Percentiles rank a stretch among this genome's conserved stretches.
Evolutionary conservation across 169 alveolate genomes (phyloP).

Genomic region (Plasmodium gallinaceum): DNA sequence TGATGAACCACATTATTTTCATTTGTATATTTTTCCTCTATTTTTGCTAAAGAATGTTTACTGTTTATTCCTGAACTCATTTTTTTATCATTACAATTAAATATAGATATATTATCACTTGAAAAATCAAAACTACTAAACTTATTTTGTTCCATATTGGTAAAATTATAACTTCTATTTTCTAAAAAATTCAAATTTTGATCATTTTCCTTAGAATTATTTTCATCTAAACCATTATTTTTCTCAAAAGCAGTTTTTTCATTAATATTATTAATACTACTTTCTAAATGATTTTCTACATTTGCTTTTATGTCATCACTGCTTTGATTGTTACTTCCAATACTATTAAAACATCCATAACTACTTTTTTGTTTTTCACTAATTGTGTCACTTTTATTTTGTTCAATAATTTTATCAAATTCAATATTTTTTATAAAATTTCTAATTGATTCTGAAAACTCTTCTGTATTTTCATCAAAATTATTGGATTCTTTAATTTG

Average conservation of each 20-base stretch:
- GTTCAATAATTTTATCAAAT: conserved; percentile 29
- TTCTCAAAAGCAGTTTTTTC: neutral
- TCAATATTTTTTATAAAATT: conserved; percentile 45
- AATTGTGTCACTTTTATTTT: neutral
- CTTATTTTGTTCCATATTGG: no score
- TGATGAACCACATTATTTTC: conserved; percentile 1
- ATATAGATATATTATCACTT: conserved; percentile 1
- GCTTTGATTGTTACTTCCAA: neutral
- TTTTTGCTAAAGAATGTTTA: neutral
- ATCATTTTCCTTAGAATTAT: neutral
- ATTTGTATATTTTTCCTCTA: neutral
- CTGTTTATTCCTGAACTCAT: no score
- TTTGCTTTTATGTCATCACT: neutral
- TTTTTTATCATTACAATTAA: neutral
- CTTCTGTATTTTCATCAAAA: conserved; percentile 54
- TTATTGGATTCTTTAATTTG: conserved; percentile 71
- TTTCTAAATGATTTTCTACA: neutral
- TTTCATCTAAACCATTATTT: neutral
- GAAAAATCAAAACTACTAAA: neutral
- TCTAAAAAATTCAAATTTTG: neutral
- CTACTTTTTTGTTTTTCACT: neutral
- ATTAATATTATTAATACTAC: neutral
- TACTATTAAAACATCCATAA: no score
- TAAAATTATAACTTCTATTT: no score
- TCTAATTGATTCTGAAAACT: conserved; percentile 35